A percentile compares a stretch with the other conserved stretches of the same genome.
Conservation (phyloP, 345 rosid genomes). For the Limnanthes douglasii region DNA sequence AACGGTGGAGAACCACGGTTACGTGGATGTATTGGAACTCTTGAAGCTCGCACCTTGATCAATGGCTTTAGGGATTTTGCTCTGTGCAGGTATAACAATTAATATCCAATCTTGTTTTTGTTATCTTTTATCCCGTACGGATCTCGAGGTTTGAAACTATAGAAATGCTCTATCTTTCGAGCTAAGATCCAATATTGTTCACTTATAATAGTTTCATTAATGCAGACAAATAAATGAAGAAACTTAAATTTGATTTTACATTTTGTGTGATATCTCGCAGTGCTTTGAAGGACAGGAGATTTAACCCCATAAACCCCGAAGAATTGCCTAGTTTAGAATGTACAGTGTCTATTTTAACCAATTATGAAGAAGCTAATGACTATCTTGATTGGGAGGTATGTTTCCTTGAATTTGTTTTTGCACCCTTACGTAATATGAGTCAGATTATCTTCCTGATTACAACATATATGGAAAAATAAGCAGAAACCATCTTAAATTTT, state of each 20-base stretch:
- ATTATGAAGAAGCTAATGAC: conserved; percentile 65
- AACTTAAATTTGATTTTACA: too few species aligned
- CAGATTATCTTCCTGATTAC: neutral
- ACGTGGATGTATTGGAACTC: conserved; percentile 98
- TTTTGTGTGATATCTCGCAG: conserved; percentile 21
- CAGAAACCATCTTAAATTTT: too few species aligned
- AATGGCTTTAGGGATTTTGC: conserved; percentile 91
- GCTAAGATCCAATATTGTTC: too few species aligned
- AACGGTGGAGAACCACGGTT: conserved; percentile 87
- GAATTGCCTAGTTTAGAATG: conserved; percentile 88
- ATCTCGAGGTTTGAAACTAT: too few species aligned
- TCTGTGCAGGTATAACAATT: conserved; percentile 53
- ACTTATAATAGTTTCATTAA: too few species aligned
- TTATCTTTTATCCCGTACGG: neutral
- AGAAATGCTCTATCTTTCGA: too few species aligned
- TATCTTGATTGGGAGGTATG: conserved; percentile 98
- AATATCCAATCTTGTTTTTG: too few species aligned
- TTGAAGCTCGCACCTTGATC: conserved; percentile 74
- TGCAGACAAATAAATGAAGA: too few species aligned
- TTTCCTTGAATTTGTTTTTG: conserved; percentile 5
- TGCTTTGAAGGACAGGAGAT: conserved; percentile 95
- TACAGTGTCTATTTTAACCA: conserved; percentile 74
- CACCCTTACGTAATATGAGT: neutral
- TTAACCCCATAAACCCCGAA: conserved; percentile 83
- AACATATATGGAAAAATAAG: neutral